phyloP scores from a whole-genome alignment of 495 filamentous ascomycete genomes.

The Trichoderma virens region DNA sequence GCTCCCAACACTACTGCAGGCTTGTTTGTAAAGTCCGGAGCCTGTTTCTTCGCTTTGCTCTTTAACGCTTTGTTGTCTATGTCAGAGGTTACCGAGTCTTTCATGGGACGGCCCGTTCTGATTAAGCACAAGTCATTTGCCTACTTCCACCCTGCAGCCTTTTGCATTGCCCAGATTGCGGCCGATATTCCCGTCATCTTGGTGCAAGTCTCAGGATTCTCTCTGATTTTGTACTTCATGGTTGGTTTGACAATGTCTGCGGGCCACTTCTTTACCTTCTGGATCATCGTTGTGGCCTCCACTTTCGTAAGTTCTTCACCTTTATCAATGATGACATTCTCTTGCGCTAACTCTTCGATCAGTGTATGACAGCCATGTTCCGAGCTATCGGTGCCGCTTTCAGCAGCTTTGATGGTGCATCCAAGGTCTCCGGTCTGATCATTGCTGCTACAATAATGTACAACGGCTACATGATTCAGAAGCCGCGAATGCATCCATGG shows the following conservation, averaged over 20 bases:
- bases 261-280: constrained; percentile 76
- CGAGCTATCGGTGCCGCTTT: constrained; percentile 57
- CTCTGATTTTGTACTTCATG: constrained; percentile 75
- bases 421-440: constrained; percentile 38
- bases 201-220: constrained; percentile 62
- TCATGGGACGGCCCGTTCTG: constrained; percentile 62
- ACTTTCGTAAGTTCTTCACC: constrained; percentile 27
- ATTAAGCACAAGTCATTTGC: constrained; percentile 79
- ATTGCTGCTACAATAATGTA: constrained; percentile 65
- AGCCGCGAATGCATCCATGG: constrained; percentile 65
- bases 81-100: constrained; percentile 66
- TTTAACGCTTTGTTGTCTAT: constrained; percentile 77
- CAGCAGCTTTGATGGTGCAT: constrained; percentile 56
- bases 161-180: constrained; percentile 66
- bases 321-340: background rate
- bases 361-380: constrained; percentile 10
- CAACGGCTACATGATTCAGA: constrained; percentile 66
- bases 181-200: constrained; percentile 68
- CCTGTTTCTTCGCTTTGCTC: constrained; percentile 64
- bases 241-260: constrained; percentile 56
- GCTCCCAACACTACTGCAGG: constrained; percentile 50
- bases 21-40: constrained; percentile 47
- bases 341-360: constrained; percentile 32
- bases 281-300: constrained; percentile 51
- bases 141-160: constrained; percentile 76